A percentile compares a stretch with the other conserved stretches of the same genome.
phyloP scores from a whole-genome alignment of 2,329 filamentous ascomycete species.

The Xylariomycetidae sp. region DNA sequence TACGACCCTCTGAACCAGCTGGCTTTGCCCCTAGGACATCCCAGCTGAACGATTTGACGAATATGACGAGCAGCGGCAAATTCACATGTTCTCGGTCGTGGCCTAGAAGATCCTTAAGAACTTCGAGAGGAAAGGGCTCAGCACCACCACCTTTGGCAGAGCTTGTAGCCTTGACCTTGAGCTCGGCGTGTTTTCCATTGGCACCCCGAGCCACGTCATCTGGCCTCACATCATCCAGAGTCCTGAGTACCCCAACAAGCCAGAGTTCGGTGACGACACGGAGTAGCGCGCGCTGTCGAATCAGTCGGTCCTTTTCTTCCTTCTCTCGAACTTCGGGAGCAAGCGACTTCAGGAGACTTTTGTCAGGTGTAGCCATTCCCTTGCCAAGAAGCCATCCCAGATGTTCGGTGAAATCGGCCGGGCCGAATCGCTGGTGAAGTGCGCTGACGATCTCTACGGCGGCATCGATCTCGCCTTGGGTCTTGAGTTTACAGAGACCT shows the following conservation, averaged over 20 bases:
- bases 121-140: conserved; percentile 93
- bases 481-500: conserved; percentile 86
- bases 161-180: conserved; percentile 50
- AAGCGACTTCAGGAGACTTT: conserved; percentile 72
- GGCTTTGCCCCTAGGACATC: conserved; percentile 82
- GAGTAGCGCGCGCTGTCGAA: conserved; percentile 78
- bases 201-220: conserved; percentile 60
- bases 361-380: conserved; percentile 87
- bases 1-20: conserved; percentile 70
- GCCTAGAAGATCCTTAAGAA: conserved; percentile 93
- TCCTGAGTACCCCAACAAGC: conserved; percentile 84
- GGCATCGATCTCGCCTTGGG: conserved; percentile 84
- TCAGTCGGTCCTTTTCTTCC: conserved; percentile 90
- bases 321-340: conserved; percentile 80
- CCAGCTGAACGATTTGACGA: conserved; percentile 95
- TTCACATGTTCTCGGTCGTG: conserved; percentile 92
- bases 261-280: conserved; percentile 93
- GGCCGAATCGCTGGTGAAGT: conserved; percentile 92
- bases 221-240: conserved; percentile 64
- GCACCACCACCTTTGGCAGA: conserved; percentile 61
- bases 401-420: conserved; percentile 83
- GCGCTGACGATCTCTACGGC: conserved; percentile 91
- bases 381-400: conserved; percentile 90
- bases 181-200: conserved; percentile 58
- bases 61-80: conserved; percentile 84